Evolutionary conservation across 176 grass and related monocot genomes (phyloP).

Genomic region (Bromus sterilis): DNA sequence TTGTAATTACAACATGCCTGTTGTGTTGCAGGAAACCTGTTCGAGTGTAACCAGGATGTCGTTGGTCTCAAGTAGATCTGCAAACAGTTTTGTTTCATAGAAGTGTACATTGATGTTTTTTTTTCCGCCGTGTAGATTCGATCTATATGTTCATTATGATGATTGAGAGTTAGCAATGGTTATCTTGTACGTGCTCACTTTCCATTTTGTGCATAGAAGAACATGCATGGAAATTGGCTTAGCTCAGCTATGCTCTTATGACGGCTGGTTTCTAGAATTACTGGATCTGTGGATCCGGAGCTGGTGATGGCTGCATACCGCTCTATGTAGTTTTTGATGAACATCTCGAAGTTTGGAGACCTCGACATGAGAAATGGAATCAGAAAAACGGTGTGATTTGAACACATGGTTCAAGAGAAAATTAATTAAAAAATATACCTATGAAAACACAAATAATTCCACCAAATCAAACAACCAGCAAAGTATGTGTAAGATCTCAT

Average conservation of each 20-base stretch:
- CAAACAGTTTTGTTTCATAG: neutral
- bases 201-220: neutral
- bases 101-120: neutral
- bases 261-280: neutral
- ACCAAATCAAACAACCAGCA: too few relatives aligned
- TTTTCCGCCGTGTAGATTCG: neutral
- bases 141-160: constrained; percentile 1
- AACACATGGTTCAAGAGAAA: too few relatives aligned
- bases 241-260: neutral
- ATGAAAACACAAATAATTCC: too few relatives aligned
- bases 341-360: too few relatives aligned
- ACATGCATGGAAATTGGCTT: neutral
- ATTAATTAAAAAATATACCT: too few relatives aligned
- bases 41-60: neutral
- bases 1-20: neutral
- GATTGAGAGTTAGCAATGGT: neutral
- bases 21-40: constrained; percentile 22
- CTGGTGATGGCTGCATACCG: neutral
- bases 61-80: neutral
- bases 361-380: too few relatives aligned
- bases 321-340: neutral
- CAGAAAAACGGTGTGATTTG: too few relatives aligned
- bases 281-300: neutral
- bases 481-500: too few relatives aligned
- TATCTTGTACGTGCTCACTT: constrained; percentile 7